Conservation (phyloP, 495 filamentous ascomycete genomes). For the Daldinia bambusicola region DNA sequence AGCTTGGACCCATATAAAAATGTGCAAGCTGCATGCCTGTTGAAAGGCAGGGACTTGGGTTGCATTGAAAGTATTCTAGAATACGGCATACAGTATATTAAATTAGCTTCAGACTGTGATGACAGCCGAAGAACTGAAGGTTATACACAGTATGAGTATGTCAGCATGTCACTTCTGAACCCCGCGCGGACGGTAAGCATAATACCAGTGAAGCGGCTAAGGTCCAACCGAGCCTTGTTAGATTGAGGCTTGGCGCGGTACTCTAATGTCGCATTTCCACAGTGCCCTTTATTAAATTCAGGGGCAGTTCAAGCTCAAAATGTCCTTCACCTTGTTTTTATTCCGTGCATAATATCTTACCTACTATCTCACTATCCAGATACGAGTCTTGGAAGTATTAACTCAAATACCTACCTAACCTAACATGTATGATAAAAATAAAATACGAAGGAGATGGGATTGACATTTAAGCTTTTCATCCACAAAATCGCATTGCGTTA, state of each 20-base stretch:
- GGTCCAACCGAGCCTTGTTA: constrained; percentile 27
- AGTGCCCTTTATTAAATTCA: constrained; percentile 44
- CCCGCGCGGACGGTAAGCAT: constrained; percentile 33
- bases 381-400: neutral
- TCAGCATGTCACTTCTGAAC: constrained; percentile 10
- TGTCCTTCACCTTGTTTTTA: constrained; percentile 16
- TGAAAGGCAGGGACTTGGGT: constrained; percentile 12
- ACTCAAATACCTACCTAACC: no score
- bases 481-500: neutral
- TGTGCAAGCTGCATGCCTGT: neutral
- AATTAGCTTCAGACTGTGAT: constrained; percentile 9
- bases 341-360: constrained; percentile 35
- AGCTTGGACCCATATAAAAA: neutral
- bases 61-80: constrained; percentile 39
- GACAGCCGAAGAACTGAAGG: neutral
- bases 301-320: constrained; percentile 30
- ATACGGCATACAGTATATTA: constrained; percentile 29
- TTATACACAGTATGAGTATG: constrained; percentile 19
- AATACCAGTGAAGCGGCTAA: constrained; percentile 33
- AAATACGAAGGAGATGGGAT: constrained; percentile 5
- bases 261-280: constrained; percentile 33
- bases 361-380: neutral
- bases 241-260: constrained; percentile 31
- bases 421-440: constrained; percentile 5
- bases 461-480: neutral